Evolutionary conservation across 495 filamentous ascomycete species (phyloP).

Genomic region (Aspergillus avenaceus): DNA sequence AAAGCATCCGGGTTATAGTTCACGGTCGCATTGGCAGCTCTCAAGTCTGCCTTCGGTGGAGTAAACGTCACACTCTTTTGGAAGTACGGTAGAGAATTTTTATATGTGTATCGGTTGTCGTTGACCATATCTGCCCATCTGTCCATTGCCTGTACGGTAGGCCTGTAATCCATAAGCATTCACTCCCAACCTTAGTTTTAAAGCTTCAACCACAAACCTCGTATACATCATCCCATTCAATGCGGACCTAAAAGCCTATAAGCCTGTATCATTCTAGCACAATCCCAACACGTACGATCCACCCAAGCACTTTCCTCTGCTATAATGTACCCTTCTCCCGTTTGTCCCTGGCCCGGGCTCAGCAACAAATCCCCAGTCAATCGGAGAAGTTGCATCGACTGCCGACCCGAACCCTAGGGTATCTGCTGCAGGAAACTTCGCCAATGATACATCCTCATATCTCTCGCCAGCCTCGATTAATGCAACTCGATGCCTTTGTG

Average conservation of each 20-base stretch:
- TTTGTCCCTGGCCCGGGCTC: not conserved
- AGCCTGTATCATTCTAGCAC: too few relatives aligned
- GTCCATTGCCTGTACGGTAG: not conserved
- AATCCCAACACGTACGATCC: not conserved
- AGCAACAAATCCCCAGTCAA: not conserved
- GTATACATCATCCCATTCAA: not conserved
- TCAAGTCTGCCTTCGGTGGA: not conserved
- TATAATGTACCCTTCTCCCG: not conserved
- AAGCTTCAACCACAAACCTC: not conserved
- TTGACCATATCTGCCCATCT: not conserved
- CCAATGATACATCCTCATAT: not conserved
- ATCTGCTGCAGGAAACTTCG: not conserved
- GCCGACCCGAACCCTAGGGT: not conserved
- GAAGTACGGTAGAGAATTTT: not conserved
- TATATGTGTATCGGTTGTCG: not conserved
- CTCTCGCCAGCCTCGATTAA: not conserved
- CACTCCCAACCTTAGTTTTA: not conserved
- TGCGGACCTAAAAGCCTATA: not conserved
- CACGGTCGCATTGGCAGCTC: too few relatives aligned
- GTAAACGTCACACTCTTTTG: not conserved
- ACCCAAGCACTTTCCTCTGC: not conserved
- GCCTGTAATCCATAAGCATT: not conserved
- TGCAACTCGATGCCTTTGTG: too few relatives aligned
- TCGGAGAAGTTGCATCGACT: not conserved
- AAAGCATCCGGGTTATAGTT: not conserved